phyloP scores from a whole-genome alignment of 345 rosid species.

The Sonneratia caseolaris region DNA sequence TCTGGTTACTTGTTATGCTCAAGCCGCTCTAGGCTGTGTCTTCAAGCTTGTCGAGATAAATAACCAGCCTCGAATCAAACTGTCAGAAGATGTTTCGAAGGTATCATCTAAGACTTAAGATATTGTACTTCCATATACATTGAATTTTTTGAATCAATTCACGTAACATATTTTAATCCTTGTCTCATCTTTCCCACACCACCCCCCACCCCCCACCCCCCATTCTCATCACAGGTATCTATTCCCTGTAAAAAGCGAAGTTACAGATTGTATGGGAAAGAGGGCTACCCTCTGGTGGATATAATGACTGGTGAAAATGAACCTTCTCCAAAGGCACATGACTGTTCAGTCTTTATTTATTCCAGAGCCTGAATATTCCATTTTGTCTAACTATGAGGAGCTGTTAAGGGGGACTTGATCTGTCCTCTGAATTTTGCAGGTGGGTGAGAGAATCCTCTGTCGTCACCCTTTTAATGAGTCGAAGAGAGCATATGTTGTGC shows the following conservation, averaged over 20 bases:
- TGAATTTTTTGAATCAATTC: background rate
- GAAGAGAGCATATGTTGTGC: conserved; percentile 91
- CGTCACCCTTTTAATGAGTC: conserved; percentile 97
- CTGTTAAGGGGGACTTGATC: background rate
- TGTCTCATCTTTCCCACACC: background rate
- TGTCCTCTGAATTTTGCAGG: conserved; percentile 27
- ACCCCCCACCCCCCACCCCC: background rate
- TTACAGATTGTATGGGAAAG: conserved; percentile 75
- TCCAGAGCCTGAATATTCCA: background rate
- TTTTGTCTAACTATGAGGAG: background rate
- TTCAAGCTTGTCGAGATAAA: conserved; percentile 97
- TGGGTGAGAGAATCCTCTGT: conserved; percentile 79
- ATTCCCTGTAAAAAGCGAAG: conserved; percentile 82
- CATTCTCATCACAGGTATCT: conserved; percentile 44
- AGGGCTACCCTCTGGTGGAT: conserved; percentile 90
- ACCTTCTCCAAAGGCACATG: conserved; percentile 64
- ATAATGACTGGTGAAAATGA: conserved; percentile 91
- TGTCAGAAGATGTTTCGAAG: conserved; percentile 98
- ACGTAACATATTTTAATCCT: background rate
- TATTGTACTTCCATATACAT: background rate
- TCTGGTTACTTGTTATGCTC: conserved; percentile 89
- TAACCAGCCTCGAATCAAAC: conserved; percentile 86
- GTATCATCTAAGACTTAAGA: conserved; percentile 21
- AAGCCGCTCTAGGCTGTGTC: conserved; percentile 94
- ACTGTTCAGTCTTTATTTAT: background rate